These are phyloP conservation scores for Physcomitrium patens DNA, from an alignment of 225 moss, liverwort and hornwort genomes.

Conservation along the genomic window DNA sequence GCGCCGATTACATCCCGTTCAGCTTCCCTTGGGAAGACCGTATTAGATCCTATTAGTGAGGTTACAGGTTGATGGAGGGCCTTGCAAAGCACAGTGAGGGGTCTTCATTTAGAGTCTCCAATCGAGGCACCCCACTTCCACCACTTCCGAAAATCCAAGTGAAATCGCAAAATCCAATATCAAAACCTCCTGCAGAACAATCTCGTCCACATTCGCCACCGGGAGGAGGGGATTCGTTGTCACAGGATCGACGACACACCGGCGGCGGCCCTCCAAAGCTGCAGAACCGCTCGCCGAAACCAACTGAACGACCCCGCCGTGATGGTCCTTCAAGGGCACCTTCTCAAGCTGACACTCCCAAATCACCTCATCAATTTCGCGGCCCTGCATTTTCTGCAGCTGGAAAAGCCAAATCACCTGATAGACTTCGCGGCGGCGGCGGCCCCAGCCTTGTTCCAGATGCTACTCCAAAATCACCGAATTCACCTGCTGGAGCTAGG, in stretches of 20 bases:
- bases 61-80: slow-evolving; percentile 15
- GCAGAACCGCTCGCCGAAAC: no score
- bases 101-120: background rate
- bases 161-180: slow-evolving; percentile 51
- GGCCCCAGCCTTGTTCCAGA: background rate
- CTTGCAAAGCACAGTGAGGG: background rate
- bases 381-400: background rate
- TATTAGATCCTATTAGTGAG: background rate
- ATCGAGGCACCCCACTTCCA: background rate
- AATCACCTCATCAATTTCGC: no score
- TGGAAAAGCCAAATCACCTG: background rate
- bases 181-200: slow-evolving; percentile 4
- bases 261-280: background rate
- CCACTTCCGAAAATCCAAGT: slow-evolving; percentile 35
- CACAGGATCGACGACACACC: background rate
- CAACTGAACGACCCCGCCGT: no score
- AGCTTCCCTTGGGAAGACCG: background rate
- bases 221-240: background rate
- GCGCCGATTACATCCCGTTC: background rate
- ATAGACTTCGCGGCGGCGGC: slow-evolving; percentile 28
- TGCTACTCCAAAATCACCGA: background rate
- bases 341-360: no score
- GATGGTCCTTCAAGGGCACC: no score
- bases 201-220: slow-evolving; percentile 4
- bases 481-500: background rate